Base-by-base conservation (phyloP, 768 basidiomycete genomes). In the Podaxis sp. region DNA sequence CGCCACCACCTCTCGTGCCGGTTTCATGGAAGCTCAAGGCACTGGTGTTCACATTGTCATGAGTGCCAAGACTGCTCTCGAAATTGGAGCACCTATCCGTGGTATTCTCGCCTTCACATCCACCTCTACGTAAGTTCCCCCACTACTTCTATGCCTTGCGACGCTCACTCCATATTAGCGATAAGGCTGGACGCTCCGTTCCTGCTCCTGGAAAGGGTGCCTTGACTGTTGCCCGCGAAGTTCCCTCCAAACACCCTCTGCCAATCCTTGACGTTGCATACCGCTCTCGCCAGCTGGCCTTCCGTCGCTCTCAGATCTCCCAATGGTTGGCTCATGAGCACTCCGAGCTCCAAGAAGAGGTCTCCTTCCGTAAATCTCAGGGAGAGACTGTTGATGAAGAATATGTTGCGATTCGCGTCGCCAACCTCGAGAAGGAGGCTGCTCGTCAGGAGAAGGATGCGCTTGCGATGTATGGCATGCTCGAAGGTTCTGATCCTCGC, bases 101-200 rank as follows among this genome's bases (percentile, higher is more conserved):
- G 95, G 93, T 70, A 84, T 99, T 68, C 83, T 99, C 63, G 95
- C 88, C 1, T 99, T 93, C 82, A 97, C 97, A 2, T 95, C 96
- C 2, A 99, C 97, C 2, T 95, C 95, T 7, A 94, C 92, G 92
- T 94, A 75, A 71, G 92, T 82, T 11, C 33, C 54, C 24, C 38
- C 2, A 26, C 61, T 26, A 39, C 11, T 33, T 53, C 17, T 9
- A 15, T 39, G 2, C 3, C 30, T 39, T 30, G 2, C 28, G 38
- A 26, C 39, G 48, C 57, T 57, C 12, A 48, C 49, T 38, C 26
- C 44, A 26, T 40, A 15, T 9, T 67, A 96, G 92, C 68, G 97
- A 99, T 81, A 99, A 99, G 79, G 96, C 97, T 64, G 97, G 97
- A 17, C 95, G 97, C 55, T 98, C 96, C 3, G 88, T 99, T 61